These are phyloP conservation scores for Spatholobus suberectus DNA, from an alignment of 306 rosid genomes.

Conservation along the genomic window DNA sequence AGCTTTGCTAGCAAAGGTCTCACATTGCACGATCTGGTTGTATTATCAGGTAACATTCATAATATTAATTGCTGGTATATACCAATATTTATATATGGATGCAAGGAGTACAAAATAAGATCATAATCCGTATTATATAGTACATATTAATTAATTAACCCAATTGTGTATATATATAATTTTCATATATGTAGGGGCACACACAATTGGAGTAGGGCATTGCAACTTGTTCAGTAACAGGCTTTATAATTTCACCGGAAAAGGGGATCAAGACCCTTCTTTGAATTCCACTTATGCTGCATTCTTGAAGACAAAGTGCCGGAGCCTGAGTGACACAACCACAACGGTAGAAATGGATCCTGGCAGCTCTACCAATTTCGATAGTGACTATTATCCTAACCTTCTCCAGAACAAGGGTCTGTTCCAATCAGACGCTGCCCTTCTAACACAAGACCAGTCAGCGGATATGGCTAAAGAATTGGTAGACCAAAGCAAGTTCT, in stretches of 20 bases:
- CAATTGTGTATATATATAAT: background rate
- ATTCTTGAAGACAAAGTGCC: constrained; percentile 47
- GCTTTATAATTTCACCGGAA: constrained; percentile 63
- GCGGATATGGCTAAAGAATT: constrained; percentile 2
- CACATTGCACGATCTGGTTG: constrained; percentile 56
- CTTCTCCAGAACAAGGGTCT: constrained; percentile 55
- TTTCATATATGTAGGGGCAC: constrained; percentile 48
- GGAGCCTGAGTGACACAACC: constrained; percentile 33
- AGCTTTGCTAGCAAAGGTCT: constrained; percentile 57
- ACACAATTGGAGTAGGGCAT: constrained; percentile 62
- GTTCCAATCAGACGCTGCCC: constrained; percentile 67
- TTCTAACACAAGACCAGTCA: constrained; percentile 45
- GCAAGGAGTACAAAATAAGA: background rate
- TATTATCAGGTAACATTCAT: constrained; percentile 55
- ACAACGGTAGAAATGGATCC: constrained; percentile 56
- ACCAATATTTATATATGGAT: background rate
- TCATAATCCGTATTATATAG: background rate
- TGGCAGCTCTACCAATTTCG: constrained; percentile 44
- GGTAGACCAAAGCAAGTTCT: constrained; percentile 47
- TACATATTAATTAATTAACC: background rate
- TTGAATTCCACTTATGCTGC: constrained; percentile 49
- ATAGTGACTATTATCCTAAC: constrained; percentile 47
- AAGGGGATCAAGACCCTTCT: constrained; percentile 66
- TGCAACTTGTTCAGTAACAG: constrained; percentile 54
- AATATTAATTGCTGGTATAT: background rate